Evolutionary conservation across 768 basidiomycete genomes (phyloP).

Genomic region (button mushroom (Agaricus bisporus)): DNA sequence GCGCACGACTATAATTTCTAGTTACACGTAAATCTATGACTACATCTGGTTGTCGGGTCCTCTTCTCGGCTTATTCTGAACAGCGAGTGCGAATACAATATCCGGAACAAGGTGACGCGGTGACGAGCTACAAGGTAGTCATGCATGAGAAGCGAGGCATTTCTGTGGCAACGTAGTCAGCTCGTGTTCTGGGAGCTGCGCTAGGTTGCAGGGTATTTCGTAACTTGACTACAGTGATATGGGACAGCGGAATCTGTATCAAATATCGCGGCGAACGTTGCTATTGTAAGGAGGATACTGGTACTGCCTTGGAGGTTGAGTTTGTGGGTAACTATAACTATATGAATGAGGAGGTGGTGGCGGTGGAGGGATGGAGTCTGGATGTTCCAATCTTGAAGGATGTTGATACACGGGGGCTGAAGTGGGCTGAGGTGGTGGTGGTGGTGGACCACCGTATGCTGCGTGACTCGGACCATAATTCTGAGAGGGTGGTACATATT

Average conservation of each 20-base stretch:
- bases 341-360: conserved; percentile 1
- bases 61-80: not conserved
- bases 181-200: no score
- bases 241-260: no score
- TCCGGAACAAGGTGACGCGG: not conserved
- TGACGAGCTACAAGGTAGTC: not conserved
- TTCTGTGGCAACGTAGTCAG: no score
- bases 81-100: not conserved
- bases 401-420: not conserved
- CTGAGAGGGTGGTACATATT: not conserved
- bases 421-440: not conserved
- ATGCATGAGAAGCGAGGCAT: not conserved
- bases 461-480: not conserved
- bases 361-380: not conserved
- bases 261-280: no score
- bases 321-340: not conserved
- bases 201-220: no score
- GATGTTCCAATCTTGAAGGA: conserved; percentile 1
- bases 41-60: not conserved
- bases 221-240: no score
- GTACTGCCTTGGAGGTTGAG: conserved; percentile 2
- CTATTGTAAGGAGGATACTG: not conserved
- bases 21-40: not conserved
- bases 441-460: not conserved
- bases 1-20: not conserved